Percentiles rank a stretch among this genome's conserved stretches.
phyloP scores from a whole-genome alignment of 176 grass and related monocot genomes.

The Aegilops umbellulata region DNA sequence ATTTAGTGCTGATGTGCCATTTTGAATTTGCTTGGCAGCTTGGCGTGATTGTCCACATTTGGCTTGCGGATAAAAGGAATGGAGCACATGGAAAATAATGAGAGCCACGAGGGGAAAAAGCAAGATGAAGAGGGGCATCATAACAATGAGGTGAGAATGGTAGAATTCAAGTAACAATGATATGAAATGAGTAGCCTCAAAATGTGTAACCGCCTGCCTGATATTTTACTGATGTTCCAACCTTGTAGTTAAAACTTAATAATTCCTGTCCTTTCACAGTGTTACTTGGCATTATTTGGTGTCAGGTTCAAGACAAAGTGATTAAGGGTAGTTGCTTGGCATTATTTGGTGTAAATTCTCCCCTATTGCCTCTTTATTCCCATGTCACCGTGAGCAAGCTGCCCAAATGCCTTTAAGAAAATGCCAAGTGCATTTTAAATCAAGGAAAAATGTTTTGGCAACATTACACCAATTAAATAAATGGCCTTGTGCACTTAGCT shows the following conservation, averaged over 20 bases:
- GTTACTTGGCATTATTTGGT: too few species aligned
- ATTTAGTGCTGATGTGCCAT: background rate
- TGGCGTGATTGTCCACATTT: constrained; percentile 4
- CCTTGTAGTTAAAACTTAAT: background rate
- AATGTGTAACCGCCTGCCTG: background rate
- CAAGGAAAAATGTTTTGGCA: constrained; percentile 8
- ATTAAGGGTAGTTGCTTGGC: background rate
- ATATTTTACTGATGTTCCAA: background rate
- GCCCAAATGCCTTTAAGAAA: background rate
- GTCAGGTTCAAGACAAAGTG: background rate
- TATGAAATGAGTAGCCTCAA: background rate
- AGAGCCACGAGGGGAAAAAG: constrained; percentile 12
- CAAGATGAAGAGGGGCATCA: constrained; percentile 37
- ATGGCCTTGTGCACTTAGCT: background rate
- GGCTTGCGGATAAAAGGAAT: constrained; percentile 28
- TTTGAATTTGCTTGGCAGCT: constrained; percentile 16
- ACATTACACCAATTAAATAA: background rate
- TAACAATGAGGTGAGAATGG: constrained; percentile 47
- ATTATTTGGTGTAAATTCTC: constrained; percentile 15
- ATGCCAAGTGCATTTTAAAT: background rate
- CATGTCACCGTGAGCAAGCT: background rate
- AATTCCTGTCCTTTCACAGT: background rate
- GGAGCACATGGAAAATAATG: constrained; percentile 49
- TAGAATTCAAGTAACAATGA: background rate
- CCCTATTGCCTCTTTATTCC: background rate